Conservation (phyloP, 2,329 filamentous ascomycete genomes). For the Epicoccum nigrum region DNA sequence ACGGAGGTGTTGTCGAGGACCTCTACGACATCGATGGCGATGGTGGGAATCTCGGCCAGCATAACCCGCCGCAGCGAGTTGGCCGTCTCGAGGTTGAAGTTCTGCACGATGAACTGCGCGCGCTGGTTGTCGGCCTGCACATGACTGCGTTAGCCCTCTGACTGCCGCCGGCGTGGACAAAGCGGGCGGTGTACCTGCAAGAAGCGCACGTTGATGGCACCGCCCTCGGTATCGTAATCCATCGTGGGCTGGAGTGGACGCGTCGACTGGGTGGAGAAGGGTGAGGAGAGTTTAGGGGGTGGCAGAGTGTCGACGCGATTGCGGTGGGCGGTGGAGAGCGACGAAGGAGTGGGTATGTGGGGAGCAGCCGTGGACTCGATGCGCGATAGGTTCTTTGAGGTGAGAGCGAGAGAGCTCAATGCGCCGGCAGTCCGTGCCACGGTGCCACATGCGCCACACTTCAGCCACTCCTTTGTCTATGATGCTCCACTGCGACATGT, state of each 20-base stretch:
- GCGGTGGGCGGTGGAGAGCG: slow-evolving; percentile 19
- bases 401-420: slow-evolving; percentile 24
- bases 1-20: slow-evolving; percentile 94
- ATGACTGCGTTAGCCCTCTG: slow-evolving; percentile 29
- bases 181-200: slow-evolving; percentile 41
- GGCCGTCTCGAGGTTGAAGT: slow-evolving; percentile 87
- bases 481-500: neutral
- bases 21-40: slow-evolving; percentile 94
- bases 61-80: slow-evolving; percentile 92
- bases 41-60: slow-evolving; percentile 90
- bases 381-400: slow-evolving; percentile 24
- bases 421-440: slow-evolving; percentile 3
- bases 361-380: slow-evolving; percentile 14
- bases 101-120: slow-evolving; percentile 90
- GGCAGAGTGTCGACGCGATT: slow-evolving; percentile 26
- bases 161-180: slow-evolving; percentile 17
- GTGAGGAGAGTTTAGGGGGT: slow-evolving; percentile 10
- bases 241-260: slow-evolving; percentile 43
- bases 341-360: slow-evolving; percentile 29
- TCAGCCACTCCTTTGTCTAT: too few species aligned
- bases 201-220: slow-evolving; percentile 49
- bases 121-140: slow-evolving; percentile 75
- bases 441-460: slow-evolving; percentile 17
- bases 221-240: slow-evolving; percentile 59
- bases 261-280: slow-evolving; percentile 18